Percentiles rank a stretch among this genome's conserved stretches.
Evolutionary conservation across 1,284 basidiomycete species (phyloP).

Genomic region (Melampsora americana): DNA sequence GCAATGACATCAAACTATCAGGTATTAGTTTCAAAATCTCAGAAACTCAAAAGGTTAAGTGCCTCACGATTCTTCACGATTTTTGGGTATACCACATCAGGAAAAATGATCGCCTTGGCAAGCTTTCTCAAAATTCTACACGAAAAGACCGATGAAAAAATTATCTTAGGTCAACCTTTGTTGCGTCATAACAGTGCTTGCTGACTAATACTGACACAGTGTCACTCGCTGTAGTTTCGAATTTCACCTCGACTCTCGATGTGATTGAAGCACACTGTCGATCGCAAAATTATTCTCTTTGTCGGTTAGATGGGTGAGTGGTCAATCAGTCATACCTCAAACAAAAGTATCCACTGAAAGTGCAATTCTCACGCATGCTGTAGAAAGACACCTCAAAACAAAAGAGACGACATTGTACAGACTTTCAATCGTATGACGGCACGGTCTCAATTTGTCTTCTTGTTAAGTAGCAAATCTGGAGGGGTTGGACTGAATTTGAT

Average conservation of each 20-base stretch:
- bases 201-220: background rate
- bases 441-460: slow-evolving; percentile 66
- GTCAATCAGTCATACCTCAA: slow-evolving; percentile 47
- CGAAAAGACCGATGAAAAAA: slow-evolving; percentile 80
- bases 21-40: background rate
- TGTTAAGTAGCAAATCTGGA: slow-evolving; percentile 91
- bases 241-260: slow-evolving; percentile 71
- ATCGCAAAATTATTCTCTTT: slow-evolving; percentile 70
- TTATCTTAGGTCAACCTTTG: slow-evolving; percentile 65
- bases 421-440: slow-evolving; percentile 62
- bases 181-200: background rate
- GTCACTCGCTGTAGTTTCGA: slow-evolving; percentile 44
- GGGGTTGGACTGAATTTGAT: slow-evolving; percentile 85
- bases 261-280: slow-evolving; percentile 82
- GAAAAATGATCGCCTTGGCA: slow-evolving; percentile 69
- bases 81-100: slow-evolving; percentile 45
- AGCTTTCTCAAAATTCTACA: slow-evolving; percentile 66
- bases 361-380: slow-evolving; percentile 16
- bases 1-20: slow-evolving; percentile 66
- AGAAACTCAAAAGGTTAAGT: background rate
- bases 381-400: slow-evolving; percentile 72
- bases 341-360: slow-evolving; percentile 50
- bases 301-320: slow-evolving; percentile 74
- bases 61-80: background rate
- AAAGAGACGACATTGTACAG: slow-evolving; percentile 78